These are phyloP conservation scores for Sabuloglossum arenarium DNA, from an alignment of 495 filamentous ascomycete species.

Conservation along the genomic window DNA sequence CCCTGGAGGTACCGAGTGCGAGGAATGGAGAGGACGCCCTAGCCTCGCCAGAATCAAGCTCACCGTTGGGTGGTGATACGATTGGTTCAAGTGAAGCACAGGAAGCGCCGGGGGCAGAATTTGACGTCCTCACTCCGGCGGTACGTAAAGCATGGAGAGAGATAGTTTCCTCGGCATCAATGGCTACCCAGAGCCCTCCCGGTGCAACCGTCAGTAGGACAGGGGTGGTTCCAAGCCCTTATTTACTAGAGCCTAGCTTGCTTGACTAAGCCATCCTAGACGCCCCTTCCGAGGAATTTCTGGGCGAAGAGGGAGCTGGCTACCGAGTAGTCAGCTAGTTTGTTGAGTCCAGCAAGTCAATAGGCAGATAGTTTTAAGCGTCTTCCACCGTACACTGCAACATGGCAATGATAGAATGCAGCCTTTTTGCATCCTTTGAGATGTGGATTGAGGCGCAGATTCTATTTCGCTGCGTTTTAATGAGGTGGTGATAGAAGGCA, in stretches of 20 bases:
- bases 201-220: background rate
- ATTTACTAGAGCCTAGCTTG: background rate
- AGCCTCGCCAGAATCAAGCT: background rate
- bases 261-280: background rate
- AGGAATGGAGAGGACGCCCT: background rate
- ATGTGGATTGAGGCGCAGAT: too few relatives aligned
- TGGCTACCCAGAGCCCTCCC: background rate
- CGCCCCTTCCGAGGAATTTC: too few relatives aligned
- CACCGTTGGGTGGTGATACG: background rate
- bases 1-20: background rate
- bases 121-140: background rate
- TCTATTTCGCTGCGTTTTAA: too few relatives aligned
- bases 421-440: too few relatives aligned
- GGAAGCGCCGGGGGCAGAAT: background rate
- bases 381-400: too few relatives aligned
- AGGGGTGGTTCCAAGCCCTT: background rate
- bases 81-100: background rate
- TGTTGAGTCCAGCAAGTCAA: too few relatives aligned
- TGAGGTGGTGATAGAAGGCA: too few relatives aligned
- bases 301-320: background rate
- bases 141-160: background rate
- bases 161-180: background rate
- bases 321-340: too few relatives aligned
- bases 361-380: too few relatives aligned
- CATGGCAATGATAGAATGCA: too few relatives aligned